Conservation (phyloP, 345 rosid genomes). For the Corymbia maculata region DNA sequence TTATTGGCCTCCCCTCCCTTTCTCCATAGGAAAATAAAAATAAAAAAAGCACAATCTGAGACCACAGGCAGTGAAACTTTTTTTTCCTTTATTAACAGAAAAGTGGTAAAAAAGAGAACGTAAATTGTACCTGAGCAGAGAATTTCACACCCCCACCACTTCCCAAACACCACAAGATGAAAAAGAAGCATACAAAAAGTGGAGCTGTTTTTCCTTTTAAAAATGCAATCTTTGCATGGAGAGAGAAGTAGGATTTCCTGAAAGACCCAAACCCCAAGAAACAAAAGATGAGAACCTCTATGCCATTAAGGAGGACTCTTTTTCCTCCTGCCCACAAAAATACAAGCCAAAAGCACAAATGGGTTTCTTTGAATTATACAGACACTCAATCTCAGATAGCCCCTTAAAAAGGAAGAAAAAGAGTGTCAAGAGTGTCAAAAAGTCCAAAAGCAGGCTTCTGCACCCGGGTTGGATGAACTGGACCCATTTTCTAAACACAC, state of each 20-base stretch:
- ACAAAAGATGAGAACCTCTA: slow-evolving; percentile 15
- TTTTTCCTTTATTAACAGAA: not conserved
- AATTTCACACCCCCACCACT: not conserved
- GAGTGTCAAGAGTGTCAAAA: slow-evolving; percentile 19
- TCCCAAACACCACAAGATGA: not conserved
- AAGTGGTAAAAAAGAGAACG: not conserved
- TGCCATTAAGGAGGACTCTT: slow-evolving; percentile 7
- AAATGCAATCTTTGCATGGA: slow-evolving; percentile 26
- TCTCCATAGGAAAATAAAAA: not conserved
- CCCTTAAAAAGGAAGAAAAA: slow-evolving; percentile 21
- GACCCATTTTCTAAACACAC: slow-evolving; percentile 23
- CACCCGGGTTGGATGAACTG: slow-evolving; percentile 25
- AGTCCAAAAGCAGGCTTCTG: slow-evolving; percentile 25
- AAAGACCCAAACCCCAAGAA: slow-evolving; percentile 44
- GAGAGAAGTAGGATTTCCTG: slow-evolving; percentile 19
- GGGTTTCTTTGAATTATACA: slow-evolving; percentile 10
- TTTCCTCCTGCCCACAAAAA: not conserved
- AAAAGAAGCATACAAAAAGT: slow-evolving; percentile 17
- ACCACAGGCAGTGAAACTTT: not conserved
- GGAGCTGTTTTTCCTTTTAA: slow-evolving; percentile 18
- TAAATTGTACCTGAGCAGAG: not conserved
- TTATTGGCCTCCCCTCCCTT: slow-evolving; percentile 20
- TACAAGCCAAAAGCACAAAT: slow-evolving; percentile 19
- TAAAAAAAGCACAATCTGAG: not conserved
- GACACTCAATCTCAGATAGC: slow-evolving; percentile 9